These are phyloP conservation scores for Trichopus zeylanicus DNA, from an alignment of 116 monocot genomes.

Conservation along the genomic window DNA sequence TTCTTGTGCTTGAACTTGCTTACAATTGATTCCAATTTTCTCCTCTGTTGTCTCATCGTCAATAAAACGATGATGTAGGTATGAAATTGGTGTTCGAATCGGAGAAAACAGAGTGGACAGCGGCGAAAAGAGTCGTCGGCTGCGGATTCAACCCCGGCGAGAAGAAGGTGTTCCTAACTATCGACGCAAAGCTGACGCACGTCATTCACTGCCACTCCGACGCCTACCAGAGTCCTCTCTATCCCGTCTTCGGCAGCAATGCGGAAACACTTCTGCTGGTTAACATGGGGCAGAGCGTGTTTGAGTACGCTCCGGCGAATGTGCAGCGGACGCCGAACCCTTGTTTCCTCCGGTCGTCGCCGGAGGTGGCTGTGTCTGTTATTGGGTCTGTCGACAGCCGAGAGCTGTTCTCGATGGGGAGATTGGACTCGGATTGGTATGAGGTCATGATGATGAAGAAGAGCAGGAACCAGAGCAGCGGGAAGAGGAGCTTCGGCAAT, in stretches of 20 bases:
- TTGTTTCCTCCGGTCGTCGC: slow-evolving; percentile 21
- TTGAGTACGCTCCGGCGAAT: slow-evolving; percentile 65
- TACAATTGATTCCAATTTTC: neutral
- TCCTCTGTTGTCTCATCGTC: neutral
- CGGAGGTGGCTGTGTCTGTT: neutral
- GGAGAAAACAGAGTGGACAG: slow-evolving; percentile 42
- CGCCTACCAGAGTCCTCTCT: slow-evolving; percentile 48
- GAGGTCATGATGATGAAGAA: neutral
- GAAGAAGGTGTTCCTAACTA: slow-evolving; percentile 80
- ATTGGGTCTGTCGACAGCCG: slow-evolving; percentile 41
- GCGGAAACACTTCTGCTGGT: slow-evolving; percentile 47
- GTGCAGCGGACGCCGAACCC: slow-evolving; percentile 47
- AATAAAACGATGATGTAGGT: slow-evolving; percentile 16
- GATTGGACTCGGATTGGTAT: slow-evolving; percentile 26
- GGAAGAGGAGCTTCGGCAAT: slow-evolving; percentile 11
- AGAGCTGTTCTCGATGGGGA: slow-evolving; percentile 66
- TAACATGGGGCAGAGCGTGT: slow-evolving; percentile 64
- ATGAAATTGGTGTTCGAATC: slow-evolving; percentile 44
- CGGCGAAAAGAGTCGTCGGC: slow-evolving; percentile 51
- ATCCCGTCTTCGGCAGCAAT: slow-evolving; percentile 41
- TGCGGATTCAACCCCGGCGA: slow-evolving; percentile 64
- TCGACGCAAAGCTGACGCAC: slow-evolving; percentile 51
- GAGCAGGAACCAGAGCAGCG: slow-evolving; percentile 15
- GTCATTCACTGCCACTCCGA: slow-evolving; percentile 59
- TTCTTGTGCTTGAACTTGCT: neutral